These are phyloP conservation scores for Globisporangium polare DNA, from an alignment of 352 stramenopile species.

Conservation along the genomic window DNA sequence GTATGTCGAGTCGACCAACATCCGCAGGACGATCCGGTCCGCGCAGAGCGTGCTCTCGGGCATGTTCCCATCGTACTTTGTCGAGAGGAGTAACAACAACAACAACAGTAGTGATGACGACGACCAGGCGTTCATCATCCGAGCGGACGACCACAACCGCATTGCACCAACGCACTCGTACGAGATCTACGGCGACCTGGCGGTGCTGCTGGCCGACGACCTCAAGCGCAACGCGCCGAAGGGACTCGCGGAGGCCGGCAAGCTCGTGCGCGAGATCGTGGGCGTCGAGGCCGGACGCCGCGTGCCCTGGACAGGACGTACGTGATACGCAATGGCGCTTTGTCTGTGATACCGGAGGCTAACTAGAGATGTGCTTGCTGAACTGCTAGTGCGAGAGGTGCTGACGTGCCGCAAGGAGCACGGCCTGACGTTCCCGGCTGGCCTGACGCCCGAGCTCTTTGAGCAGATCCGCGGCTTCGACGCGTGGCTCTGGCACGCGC, in stretches of 20 bases:
- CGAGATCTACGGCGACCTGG: conserved; percentile 53
- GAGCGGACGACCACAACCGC: conserved; percentile 44
- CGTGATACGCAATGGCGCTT: conserved; percentile 13
- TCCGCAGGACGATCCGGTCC: conserved; percentile 66
- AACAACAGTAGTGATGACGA: neutral
- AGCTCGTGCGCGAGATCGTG: conserved; percentile 43
- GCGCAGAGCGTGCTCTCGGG: conserved; percentile 64
- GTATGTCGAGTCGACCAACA: conserved; percentile 77
- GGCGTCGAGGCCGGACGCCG: conserved; percentile 28
- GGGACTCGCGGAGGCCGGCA: conserved; percentile 30
- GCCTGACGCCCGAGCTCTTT: conserved; percentile 56
- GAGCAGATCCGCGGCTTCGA: conserved; percentile 58
- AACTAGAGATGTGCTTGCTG: conserved; percentile 3
- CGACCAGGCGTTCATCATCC: conserved; percentile 27
- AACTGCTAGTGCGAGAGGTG: conserved; percentile 52
- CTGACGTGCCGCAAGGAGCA: conserved; percentile 65
- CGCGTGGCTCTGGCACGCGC: conserved; percentile 69
- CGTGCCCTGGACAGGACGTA: conserved; percentile 69
- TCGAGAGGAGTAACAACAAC: conserved; percentile 14
- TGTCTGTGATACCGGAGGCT: neutral
- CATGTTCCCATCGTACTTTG: conserved; percentile 57
- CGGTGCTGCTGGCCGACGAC: conserved; percentile 45
- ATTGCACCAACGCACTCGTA: conserved; percentile 63
- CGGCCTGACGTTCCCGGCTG: conserved; percentile 46
- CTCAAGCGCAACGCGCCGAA: conserved; percentile 40